A percentile compares a stretch with the other conserved stretches of the same genome.
phyloP scores from a whole-genome alignment of 257 asterid genomes.

The Nicotiana knightiana region DNA sequence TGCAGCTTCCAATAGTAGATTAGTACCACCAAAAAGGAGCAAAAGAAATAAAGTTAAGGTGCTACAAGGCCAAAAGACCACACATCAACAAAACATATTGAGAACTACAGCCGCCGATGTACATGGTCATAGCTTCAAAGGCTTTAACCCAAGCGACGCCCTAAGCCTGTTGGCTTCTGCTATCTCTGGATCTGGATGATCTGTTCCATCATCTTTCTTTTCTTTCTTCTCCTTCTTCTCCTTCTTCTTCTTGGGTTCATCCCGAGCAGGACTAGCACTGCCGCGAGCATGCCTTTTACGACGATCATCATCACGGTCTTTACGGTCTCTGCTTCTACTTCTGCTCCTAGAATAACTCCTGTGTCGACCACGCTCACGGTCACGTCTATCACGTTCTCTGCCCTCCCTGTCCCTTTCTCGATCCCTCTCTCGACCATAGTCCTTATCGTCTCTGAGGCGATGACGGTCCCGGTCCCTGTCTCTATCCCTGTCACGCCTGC shows the following conservation, averaged over 20 bases:
- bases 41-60: background rate
- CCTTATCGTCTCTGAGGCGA: slow-evolving; percentile 71
- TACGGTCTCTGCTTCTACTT: slow-evolving; percentile 77
- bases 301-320: slow-evolving; percentile 65
- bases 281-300: slow-evolving; percentile 50
- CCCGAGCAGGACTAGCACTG: slow-evolving; percentile 56
- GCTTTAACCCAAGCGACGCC: slow-evolving; percentile 84
- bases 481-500: slow-evolving; percentile 38
- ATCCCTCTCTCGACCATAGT: slow-evolving; percentile 67
- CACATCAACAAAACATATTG: background rate
- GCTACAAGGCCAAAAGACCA: background rate
- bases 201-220: slow-evolving; percentile 79
- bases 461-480: slow-evolving; percentile 60
- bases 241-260: slow-evolving; percentile 68
- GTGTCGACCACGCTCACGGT: slow-evolving; percentile 64
- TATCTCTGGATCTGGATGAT: slow-evolving; percentile 98
- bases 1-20: background rate
- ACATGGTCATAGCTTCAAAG: slow-evolving; percentile 39
- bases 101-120: background rate
- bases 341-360: slow-evolving; percentile 82
- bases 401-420: slow-evolving; percentile 50
- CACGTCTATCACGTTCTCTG: slow-evolving; percentile 70
- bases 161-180: slow-evolving; percentile 79
- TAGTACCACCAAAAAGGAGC: background rate
- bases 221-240: slow-evolving; percentile 77